Percentiles rank a stretch among this genome's conserved stretches.
Conservation (phyloP, 192 early-diverging fungal species). For the Coemansia sp. region DNA sequence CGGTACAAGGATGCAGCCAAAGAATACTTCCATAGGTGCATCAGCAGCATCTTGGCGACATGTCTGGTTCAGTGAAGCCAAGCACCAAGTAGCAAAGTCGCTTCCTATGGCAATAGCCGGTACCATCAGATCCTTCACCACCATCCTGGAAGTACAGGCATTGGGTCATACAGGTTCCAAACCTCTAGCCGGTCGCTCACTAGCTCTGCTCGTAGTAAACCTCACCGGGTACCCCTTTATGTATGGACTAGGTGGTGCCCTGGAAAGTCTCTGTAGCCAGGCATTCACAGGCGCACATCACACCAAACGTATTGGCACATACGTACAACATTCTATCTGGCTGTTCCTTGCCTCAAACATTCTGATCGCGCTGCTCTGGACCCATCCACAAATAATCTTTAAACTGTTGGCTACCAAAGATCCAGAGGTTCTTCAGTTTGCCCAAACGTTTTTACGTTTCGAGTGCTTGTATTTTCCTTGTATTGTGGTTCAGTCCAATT, state of each 20-base stretch:
- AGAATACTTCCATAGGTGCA: no score
- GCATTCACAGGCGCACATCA: conserved; percentile 64
- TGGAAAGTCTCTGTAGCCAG: conserved; percentile 77
- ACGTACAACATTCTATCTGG: conserved; percentile 80
- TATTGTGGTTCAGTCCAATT: conserved; percentile 74
- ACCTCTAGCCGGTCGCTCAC: conserved; percentile 65
- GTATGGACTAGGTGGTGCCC: conserved; percentile 68
- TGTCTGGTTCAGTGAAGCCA: conserved; percentile 30
- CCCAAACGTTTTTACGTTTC: conserved; percentile 64
- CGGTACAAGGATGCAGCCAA: no score
- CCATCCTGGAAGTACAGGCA: conserved; percentile 62
- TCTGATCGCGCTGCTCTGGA: conserved; percentile 34
- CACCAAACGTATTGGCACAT: conserved; percentile 60
- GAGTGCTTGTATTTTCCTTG: conserved; percentile 75
- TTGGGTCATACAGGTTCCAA: conserved; percentile 62
- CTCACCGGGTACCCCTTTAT: conserved; percentile 75
- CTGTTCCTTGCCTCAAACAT: conserved; percentile 55
- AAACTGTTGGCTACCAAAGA: conserved; percentile 74
- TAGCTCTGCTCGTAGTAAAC: conserved; percentile 69
- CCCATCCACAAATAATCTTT: conserved; percentile 52
- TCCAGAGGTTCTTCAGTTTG: conserved; percentile 62
- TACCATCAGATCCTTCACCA: conserved; percentile 60
- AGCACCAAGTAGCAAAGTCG: conserved; percentile 31
- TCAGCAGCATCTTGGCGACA: background rate
- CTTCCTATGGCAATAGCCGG: conserved; percentile 63